Percentiles rank a stretch among this genome's conserved stretches.
Evolutionary conservation across 1,284 basidiomycete species (phyloP).

Genomic region (Rhodotorula sp.): DNA sequence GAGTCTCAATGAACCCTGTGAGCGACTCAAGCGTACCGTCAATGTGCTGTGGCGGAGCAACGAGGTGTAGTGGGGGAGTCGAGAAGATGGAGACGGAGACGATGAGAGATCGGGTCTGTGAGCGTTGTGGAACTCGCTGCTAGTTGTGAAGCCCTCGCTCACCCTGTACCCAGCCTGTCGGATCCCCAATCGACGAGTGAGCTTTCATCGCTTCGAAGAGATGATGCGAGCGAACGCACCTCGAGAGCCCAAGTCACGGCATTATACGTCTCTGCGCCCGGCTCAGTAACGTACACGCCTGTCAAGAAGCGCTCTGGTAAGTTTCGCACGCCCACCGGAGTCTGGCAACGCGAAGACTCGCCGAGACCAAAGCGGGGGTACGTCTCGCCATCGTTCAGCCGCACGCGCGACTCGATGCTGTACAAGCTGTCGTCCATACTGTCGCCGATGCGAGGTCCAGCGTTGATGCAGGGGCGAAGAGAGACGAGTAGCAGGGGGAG

Average conservation of each 20-base stretch:
- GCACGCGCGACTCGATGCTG: constrained; percentile 75
- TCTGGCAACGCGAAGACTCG: background rate
- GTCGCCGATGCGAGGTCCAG: too few relatives aligned
- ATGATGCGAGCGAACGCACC: background rate
- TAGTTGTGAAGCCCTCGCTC: background rate
- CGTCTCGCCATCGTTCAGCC: constrained; percentile 54
- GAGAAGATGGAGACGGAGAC: background rate
- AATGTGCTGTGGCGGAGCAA: background rate
- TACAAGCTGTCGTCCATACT: constrained; percentile 1
- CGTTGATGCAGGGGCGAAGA: too few relatives aligned
- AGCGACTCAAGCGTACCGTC: background rate
- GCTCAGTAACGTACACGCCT: constrained; percentile 36
- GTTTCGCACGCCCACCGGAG: too few relatives aligned
- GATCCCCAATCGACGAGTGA: background rate
- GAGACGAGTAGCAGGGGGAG: too few relatives aligned
- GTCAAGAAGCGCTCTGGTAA: background rate
- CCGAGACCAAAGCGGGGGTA: constrained; percentile 39
- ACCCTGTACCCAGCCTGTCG: constrained; percentile 29
- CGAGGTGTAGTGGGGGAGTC: background rate
- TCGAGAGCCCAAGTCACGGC: constrained; percentile 37
- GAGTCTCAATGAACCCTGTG: background rate
- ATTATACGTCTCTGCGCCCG: constrained; percentile 40
- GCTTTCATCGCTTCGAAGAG: background rate
- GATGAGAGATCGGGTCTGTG: background rate
- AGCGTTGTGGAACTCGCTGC: background rate